Evolutionary conservation across 2,329 filamentous ascomycete species (phyloP).

Genomic region (Hymenoscyphus linearis): DNA sequence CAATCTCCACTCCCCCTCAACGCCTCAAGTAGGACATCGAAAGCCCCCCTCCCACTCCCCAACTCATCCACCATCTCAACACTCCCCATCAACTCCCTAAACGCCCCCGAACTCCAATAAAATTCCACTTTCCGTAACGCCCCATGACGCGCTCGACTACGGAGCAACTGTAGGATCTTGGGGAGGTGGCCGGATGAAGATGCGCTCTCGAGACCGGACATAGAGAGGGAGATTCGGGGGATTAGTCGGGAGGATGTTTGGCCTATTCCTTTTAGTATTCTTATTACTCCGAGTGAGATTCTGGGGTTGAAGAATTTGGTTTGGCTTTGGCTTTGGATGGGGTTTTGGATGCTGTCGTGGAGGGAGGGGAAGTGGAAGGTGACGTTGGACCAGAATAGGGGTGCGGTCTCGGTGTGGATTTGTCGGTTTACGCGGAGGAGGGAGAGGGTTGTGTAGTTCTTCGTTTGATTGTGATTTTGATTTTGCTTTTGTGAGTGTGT

Average conservation of each 20-base stretch:
- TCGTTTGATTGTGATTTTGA: not conserved
- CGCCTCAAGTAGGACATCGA: not conserved
- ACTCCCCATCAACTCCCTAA: not conserved
- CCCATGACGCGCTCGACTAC: constrained; percentile 1
- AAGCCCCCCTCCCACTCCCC: not conserved
- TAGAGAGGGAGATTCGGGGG: not conserved
- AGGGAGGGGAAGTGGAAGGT: constrained; percentile 11
- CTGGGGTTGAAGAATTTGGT: too few species aligned
- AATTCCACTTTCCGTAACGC: constrained; percentile 1
- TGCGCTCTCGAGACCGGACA: not conserved
- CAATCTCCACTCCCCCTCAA: not conserved
- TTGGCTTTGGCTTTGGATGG: too few species aligned
- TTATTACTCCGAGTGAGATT: not conserved
- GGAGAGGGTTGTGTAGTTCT: constrained; percentile 12
- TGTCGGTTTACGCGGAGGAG: constrained; percentile 20
- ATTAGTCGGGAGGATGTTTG: constrained; percentile 1
- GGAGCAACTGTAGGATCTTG: not conserved
- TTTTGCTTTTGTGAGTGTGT: not conserved
- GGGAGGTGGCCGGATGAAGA: not conserved
- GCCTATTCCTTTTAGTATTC: constrained; percentile 13
- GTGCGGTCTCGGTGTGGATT: constrained; percentile 19
- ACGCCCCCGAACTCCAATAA: not conserved
- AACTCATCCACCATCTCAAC: not conserved
- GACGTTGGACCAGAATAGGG: constrained; percentile 19
- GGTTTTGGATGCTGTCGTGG: too few species aligned